Percentiles rank a stretch among this genome's conserved stretches.
Conservation (phyloP, 1,284 basidiomycete genomes). For the Leucoagaricus sp. region DNA sequence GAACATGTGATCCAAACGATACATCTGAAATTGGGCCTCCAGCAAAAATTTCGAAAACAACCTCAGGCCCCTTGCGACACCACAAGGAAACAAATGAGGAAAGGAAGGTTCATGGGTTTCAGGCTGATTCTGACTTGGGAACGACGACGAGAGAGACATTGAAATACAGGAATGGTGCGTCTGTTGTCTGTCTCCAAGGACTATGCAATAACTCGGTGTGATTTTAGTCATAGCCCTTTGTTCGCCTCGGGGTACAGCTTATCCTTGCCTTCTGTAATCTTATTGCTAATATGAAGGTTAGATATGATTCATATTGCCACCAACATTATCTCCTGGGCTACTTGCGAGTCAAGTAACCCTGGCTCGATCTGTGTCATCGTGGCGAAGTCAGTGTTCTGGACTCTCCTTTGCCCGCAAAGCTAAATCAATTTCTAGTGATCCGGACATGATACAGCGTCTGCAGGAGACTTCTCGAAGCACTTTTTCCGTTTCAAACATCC, state of each 20-base stretch:
- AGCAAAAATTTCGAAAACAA: slow-evolving; percentile 5
- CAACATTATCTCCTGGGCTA: neutral
- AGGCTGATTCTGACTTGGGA: neutral
- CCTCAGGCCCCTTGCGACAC: neutral
- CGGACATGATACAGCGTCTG: neutral
- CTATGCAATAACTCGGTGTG: neutral
- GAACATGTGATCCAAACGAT: slow-evolving; percentile 3
- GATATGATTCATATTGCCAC: neutral
- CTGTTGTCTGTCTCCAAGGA: neutral
- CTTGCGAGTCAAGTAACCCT: neutral
- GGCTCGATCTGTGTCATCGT: neutral
- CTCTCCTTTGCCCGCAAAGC: neutral
- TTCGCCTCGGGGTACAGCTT: neutral
- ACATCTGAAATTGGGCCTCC: neutral
- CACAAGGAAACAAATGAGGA: neutral
- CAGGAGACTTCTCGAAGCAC: neutral
- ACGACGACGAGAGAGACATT: neutral
- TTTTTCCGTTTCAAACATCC: neutral
- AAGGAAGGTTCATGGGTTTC: neutral
- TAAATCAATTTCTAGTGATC: neutral
- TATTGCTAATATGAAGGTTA: neutral
- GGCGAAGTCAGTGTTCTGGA: neutral
- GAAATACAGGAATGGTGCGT: slow-evolving; percentile 1
- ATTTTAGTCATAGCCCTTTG: neutral
- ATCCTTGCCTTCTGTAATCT: neutral